A percentile compares a stretch with the other conserved stretches of the same genome.
Conservation (phyloP, 176 grass and related monocot genomes). For the Areca catechu region DNA sequence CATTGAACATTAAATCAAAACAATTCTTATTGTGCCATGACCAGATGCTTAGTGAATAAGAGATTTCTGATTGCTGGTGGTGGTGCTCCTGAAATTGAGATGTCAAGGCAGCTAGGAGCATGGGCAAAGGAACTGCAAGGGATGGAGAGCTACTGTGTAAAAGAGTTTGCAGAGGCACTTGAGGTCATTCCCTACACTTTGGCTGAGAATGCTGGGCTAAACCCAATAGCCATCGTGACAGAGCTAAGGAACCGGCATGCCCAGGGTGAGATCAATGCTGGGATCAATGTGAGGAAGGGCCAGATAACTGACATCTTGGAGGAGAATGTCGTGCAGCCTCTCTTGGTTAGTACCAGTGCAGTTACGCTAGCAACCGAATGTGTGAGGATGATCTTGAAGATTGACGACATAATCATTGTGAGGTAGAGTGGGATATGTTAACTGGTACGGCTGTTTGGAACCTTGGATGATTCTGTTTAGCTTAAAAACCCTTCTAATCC, state of each 20-base stretch:
- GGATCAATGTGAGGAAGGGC: slow-evolving; percentile 84
- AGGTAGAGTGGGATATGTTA: slow-evolving; percentile 11
- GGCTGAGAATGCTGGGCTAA: slow-evolving; percentile 80
- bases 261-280: slow-evolving; percentile 55
- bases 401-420: slow-evolving; percentile 69
- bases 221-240: slow-evolving; percentile 66
- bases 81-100: slow-evolving; percentile 84
- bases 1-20: not conserved
- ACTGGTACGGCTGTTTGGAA: too few relatives aligned
- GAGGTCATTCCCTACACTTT: slow-evolving; percentile 85
- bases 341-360: slow-evolving; percentile 73
- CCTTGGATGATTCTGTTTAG: too few relatives aligned
- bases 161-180: slow-evolving; percentile 71
- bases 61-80: slow-evolving; percentile 84
- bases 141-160: slow-evolving; percentile 94
- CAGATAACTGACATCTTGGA: slow-evolving; percentile 83
- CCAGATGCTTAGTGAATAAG: slow-evolving; percentile 76
- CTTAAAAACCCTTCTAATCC: too few relatives aligned
- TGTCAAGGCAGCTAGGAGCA: slow-evolving; percentile 68
- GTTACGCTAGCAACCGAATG: slow-evolving; percentile 66
- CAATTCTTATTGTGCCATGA: not conserved
- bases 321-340: slow-evolving; percentile 77
- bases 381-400: slow-evolving; percentile 92
- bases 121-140: slow-evolving; percentile 83
- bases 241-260: slow-evolving; percentile 76